These are phyloP conservation scores for Karstenula rhodostoma DNA, from an alignment of 2,329 filamentous ascomycete species.

Conservation along the genomic window DNA sequence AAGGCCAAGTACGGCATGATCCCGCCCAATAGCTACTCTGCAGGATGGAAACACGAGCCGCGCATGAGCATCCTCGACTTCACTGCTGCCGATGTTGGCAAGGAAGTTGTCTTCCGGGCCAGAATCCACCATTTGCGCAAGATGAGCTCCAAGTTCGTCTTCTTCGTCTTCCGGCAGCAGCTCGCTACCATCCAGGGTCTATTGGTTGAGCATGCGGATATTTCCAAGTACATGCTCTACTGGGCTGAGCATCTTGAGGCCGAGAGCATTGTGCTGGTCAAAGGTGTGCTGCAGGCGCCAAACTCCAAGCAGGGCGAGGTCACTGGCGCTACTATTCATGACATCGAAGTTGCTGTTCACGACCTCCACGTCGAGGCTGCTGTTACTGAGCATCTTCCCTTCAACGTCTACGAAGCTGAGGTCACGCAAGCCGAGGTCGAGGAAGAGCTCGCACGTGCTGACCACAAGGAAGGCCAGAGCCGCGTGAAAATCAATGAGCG, in stretches of 20 bases:
- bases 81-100: slow-evolving; percentile 61
- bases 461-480: slow-evolving; percentile 63
- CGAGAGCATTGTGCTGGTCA: slow-evolving; percentile 80
- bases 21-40: slow-evolving; percentile 66
- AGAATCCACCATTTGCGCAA: slow-evolving; percentile 81
- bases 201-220: slow-evolving; percentile 67
- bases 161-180: slow-evolving; percentile 86
- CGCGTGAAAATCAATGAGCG: slow-evolving; percentile 73
- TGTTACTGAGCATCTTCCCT: slow-evolving; percentile 69
- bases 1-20: slow-evolving; percentile 66
- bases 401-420: slow-evolving; percentile 75
- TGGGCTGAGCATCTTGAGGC: slow-evolving; percentile 85
- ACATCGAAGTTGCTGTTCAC: slow-evolving; percentile 77
- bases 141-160: slow-evolving; percentile 83
- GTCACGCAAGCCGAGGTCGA: slow-evolving; percentile 66
- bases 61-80: slow-evolving; percentile 62
- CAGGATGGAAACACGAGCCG: slow-evolving; percentile 57
- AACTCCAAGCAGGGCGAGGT: slow-evolving; percentile 72
- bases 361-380: slow-evolving; percentile 69
- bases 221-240: slow-evolving; percentile 79
- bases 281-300: slow-evolving; percentile 75
- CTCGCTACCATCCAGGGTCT: slow-evolving; percentile 86
- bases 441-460: slow-evolving; percentile 58
- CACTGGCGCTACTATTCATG: slow-evolving; percentile 76
- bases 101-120: slow-evolving; percentile 72